Base-by-base conservation (phyloP, 306 rosid species). In the Lathyrus sativus region DNA sequence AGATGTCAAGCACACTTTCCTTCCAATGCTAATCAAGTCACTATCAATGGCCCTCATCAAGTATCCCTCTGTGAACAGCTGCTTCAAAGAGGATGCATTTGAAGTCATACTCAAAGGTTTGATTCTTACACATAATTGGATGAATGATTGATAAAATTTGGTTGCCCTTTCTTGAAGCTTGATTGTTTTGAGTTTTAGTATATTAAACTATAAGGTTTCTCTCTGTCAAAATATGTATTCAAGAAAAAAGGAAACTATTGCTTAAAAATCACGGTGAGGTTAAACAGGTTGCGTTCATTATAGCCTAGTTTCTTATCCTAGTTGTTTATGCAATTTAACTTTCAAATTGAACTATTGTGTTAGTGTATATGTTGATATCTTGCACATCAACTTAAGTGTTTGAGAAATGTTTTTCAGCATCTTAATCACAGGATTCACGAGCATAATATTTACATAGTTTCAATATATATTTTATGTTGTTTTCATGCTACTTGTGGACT, bases 51-150 rank as follows among this genome's bases (percentile, higher is more conserved):
- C 98, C 49, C 76, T 93, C 80, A 76, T 67, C 73, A 86, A 85
- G 74, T 88, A 85, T 77, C 97, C 98, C 10, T 70, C 66, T 35
- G 55, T 93, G 75, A 93, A 90, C 73, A 90, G 97, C 79, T 81
- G 91, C 85, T 93, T 90, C 89, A 85, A 64, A 37, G 97, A 93
- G 68, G 93, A 85, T 51, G 81, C 82, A 43, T 42, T 86, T 67
- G 98, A 93, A 78, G 88, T 93, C 51, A 15, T 78, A 57, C 90
- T 90, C 61, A 90, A 93, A 85, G 98, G 97, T 90, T 61, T 78
- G 84, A 64, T 69, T 22, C 70, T 35, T 45, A 67, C 15, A 66
- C 77, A 53, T 58, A 15, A 71, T 48, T 49, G 5, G 18, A 43
- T 43, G 39, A 73, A 55, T 13, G 24, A 44, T 74, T 54, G 17